These are phyloP conservation scores for Scheffersomyces segobiensis DNA, from an alignment of 1,139 yeast genomes.

Conservation along the genomic window DNA sequence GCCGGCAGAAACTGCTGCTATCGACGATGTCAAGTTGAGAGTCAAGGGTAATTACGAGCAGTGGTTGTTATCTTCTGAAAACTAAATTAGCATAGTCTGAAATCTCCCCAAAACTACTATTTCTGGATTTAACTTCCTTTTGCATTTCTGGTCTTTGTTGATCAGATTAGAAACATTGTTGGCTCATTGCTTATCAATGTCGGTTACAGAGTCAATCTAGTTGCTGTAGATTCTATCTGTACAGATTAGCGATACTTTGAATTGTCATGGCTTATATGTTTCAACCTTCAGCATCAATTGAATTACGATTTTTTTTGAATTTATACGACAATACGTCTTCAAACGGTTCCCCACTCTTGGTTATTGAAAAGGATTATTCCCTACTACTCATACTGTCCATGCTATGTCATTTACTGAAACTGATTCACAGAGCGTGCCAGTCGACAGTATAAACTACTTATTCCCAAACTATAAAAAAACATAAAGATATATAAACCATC, in stretches of 20 bases:
- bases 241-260: neutral
- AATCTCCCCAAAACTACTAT: neutral
- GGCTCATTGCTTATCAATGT: neutral
- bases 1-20: slow-evolving; percentile 23
- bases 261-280: neutral
- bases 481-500: neutral
- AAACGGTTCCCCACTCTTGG: neutral
- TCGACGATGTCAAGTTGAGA: slow-evolving; percentile 39
- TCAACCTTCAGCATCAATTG: neutral
- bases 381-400: neutral
- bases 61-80: slow-evolving; percentile 38
- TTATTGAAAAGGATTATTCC: slow-evolving; percentile 1
- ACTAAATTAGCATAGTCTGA: slow-evolving; percentile 2
- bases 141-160: neutral
- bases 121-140: neutral
- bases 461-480: neutral
- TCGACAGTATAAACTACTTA: neutral
- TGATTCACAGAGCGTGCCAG: neutral
- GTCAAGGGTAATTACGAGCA: slow-evolving; percentile 44
- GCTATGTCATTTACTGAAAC: neutral
- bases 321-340: neutral
- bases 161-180: neutral
- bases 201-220: neutral
- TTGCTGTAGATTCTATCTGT: neutral
- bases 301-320: neutral